These are phyloP conservation scores for Pseudognaphalium luteoalbum DNA, from an alignment of 129 eudicot species.

Conservation along the genomic window DNA sequence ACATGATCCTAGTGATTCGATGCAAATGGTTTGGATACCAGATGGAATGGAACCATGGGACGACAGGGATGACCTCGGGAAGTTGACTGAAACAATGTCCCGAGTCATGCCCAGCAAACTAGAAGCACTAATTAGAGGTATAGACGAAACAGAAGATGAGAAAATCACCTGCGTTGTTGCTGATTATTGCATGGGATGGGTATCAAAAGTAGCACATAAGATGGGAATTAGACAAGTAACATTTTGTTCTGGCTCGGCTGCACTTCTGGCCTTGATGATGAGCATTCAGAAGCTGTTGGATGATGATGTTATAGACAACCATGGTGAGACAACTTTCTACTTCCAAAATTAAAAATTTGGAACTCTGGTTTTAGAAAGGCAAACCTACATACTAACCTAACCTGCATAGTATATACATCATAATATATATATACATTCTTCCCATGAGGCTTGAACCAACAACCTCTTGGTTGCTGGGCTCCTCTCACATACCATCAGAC, in stretches of 20 bases:
- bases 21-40: constrained; percentile 44
- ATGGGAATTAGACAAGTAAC: constrained; percentile 35
- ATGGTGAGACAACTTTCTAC: constrained; percentile 11
- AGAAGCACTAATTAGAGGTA: constrained; percentile 39
- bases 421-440: no score
- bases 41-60: constrained; percentile 52
- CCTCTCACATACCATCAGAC: no score
- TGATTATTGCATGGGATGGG: constrained; percentile 50
- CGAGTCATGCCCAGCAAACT: constrained; percentile 40
- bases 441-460: no score
- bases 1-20: constrained; percentile 13
- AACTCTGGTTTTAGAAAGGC: no score
- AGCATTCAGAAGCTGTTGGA: constrained; percentile 43
- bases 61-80: constrained; percentile 45
- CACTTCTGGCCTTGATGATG: constrained; percentile 22
- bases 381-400: no score
- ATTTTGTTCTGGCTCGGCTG: constrained; percentile 47
- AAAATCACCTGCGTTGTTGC: constrained; percentile 47
- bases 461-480: no score
- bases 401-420: no score
- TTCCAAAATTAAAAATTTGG: no score
- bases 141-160: constrained; percentile 19
- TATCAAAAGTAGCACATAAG: constrained; percentile 39
- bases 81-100: constrained; percentile 24
- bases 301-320: constrained; percentile 36